Conservation (phyloP, 805 yeast genomes). For the Priceomyces haplophilus region DNA sequence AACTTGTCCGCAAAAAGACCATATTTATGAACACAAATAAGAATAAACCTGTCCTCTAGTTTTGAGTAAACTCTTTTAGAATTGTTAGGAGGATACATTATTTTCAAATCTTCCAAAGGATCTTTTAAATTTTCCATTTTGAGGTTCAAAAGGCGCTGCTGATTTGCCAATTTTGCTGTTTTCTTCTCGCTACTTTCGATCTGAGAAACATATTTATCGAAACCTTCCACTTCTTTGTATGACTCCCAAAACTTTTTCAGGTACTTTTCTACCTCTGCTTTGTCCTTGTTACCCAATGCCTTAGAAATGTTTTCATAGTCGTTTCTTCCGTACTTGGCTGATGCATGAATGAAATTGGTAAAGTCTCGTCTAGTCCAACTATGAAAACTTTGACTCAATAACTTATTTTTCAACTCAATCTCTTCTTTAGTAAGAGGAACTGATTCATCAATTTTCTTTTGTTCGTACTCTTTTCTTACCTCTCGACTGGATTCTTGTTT, state of each 20-base stretch:
- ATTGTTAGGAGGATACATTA: slow-evolving; percentile 80
- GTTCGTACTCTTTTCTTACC: slow-evolving; percentile 46
- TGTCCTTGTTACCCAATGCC: slow-evolving; percentile 54
- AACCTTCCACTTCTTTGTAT: slow-evolving; percentile 60
- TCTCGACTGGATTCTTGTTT: slow-evolving; percentile 36
- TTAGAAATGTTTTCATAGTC: slow-evolving; percentile 48
- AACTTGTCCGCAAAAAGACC: slow-evolving; percentile 62
- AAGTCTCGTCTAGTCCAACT: slow-evolving; percentile 76
- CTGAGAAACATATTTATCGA: slow-evolving; percentile 66
- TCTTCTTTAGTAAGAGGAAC: slow-evolving; percentile 65
- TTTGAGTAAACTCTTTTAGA: slow-evolving; percentile 71
- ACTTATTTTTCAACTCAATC: slow-evolving; percentile 46
- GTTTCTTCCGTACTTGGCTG: slow-evolving; percentile 64
- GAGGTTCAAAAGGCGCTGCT: slow-evolving; percentile 50
- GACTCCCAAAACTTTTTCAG: slow-evolving; percentile 62
- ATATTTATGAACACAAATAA: slow-evolving; percentile 57
- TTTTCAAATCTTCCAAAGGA: slow-evolving; percentile 60
- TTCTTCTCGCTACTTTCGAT: slow-evolving; percentile 75
- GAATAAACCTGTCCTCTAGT: slow-evolving; percentile 65
- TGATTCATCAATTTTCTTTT: slow-evolving; percentile 51
- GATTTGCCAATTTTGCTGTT: slow-evolving; percentile 50
- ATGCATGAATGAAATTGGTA: slow-evolving; percentile 64
- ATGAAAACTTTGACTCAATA: slow-evolving; percentile 56
- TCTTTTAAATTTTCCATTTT: slow-evolving; percentile 54
- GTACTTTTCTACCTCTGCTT: slow-evolving; percentile 59